Conservation (phyloP, 164 flowering plant species). For the grape (Vitis vinifera) region ASM3070453v1 NC_081810.1:21291501-21292000, state of each 20-base stretch:
- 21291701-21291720: background rate
- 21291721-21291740: background rate
- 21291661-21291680: too few relatives aligned
- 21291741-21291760: constrained; percentile 25
- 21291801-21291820: constrained; percentile 83
- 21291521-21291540: too few relatives aligned
- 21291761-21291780: constrained; percentile 43
- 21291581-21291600: too few relatives aligned
- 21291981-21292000: constrained; percentile 73
- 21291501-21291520: too few relatives aligned
- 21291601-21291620: too few relatives aligned
- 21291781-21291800: constrained; percentile 53
- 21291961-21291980: constrained; percentile 54
- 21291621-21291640: too few relatives aligned
- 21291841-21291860: constrained; percentile 66
- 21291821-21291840: constrained; percentile 77
- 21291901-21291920: background rate
- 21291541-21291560: too few relatives aligned
- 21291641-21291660: too few relatives aligned
- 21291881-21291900: constrained; percentile 94
- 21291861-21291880: constrained; percentile 68
- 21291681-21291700: constrained; percentile 1
- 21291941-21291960: background rate
- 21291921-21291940: background rate
- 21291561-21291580: too few relatives aligned